These are phyloP conservation scores for Penicillium crystallinum DNA, from an alignment of 495 filamentous ascomycete genomes.

Conservation along the genomic window DNA sequence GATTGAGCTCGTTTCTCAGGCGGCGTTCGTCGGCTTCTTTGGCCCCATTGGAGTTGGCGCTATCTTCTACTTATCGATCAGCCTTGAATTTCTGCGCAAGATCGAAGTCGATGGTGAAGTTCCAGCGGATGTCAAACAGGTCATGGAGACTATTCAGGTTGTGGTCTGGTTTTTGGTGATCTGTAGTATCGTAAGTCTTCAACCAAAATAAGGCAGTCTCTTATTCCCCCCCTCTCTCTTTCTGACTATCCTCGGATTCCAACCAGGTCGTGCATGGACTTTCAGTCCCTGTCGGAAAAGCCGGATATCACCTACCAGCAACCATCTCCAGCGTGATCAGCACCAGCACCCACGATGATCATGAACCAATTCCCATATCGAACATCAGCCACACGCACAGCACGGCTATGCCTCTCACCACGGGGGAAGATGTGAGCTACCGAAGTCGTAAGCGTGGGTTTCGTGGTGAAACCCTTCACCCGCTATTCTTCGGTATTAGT, in stretches of 20 bases:
- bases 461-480: constrained; percentile 25
- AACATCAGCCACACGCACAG: constrained; percentile 31
- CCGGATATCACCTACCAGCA: constrained; percentile 72
- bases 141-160: constrained; percentile 60
- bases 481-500: constrained; percentile 49
- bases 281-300: constrained; percentile 77
- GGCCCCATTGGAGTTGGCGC: constrained; percentile 93
- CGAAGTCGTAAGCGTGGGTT: constrained; percentile 24
- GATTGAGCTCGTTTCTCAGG: constrained; percentile 67
- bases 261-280: constrained; percentile 76
- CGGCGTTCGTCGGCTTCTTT: constrained; percentile 86
- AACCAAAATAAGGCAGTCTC: neutral
- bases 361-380: constrained; percentile 28
- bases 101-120: constrained; percentile 58
- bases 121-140: constrained; percentile 58
- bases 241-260: constrained; percentile 10
- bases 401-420: constrained; percentile 27
- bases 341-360: constrained; percentile 28
- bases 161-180: constrained; percentile 85
- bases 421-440: constrained; percentile 11
- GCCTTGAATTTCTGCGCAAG: constrained; percentile 56
- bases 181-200: constrained; percentile 72
- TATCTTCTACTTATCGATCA: constrained; percentile 83
- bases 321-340: constrained; percentile 62
- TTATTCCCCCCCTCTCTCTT: neutral